Base-by-base conservation (phyloP, 176 grass and related monocot species). In the Oryza meridionalis region DNA sequence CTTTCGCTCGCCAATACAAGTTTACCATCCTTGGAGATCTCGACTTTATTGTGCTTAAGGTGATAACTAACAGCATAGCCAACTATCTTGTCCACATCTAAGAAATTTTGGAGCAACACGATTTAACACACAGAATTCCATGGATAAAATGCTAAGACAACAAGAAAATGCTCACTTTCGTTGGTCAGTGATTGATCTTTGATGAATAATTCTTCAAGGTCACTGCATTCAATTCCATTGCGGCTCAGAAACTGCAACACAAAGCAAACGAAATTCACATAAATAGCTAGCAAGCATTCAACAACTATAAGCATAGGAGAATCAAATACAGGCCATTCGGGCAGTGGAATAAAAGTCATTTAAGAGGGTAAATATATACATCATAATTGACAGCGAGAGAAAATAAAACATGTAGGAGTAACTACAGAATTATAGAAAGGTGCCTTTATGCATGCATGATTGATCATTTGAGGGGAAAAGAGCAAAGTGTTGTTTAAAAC, bases 51-150 rank as follows among this genome's bases (percentile, higher is more conserved):
- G 65, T 93, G 80, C 77, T 93, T 91, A 73, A 98, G 87, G 77
- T 95, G 93, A 95, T 98, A 84, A 76, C 95, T 98, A 81, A 98
- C 81, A 47, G 95, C 95, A 51, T 95, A 98, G 38, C 95, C 95
- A 50, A 98, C 95, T 49, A 98, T 84, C 78, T 95, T 98, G 83
- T 98, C 95, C 73, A 98, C 96, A 84, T 86, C 96, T 98, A 81
- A 72, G 77, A 80, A 84, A 80, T 70, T 49, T 92, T 37, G 26
- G 43, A 91, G 73, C 49, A 82, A 75, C 69, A 76, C 62, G 83
- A 37, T 72, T 83, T 75, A 63, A 63, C 58, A 65, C 21, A 42
- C 13, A n/a, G 19, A 70, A 65, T 71, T 75, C 24, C 33, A 75
- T 8, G n/a, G 38, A 73, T 58, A 40, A 77, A 73, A 43, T 16